A percentile compares a stretch with the other conserved stretches of the same genome.
Conservation (phyloP, 2,329 filamentous ascomycete species). For the Fusarium transvaalense region DNA sequence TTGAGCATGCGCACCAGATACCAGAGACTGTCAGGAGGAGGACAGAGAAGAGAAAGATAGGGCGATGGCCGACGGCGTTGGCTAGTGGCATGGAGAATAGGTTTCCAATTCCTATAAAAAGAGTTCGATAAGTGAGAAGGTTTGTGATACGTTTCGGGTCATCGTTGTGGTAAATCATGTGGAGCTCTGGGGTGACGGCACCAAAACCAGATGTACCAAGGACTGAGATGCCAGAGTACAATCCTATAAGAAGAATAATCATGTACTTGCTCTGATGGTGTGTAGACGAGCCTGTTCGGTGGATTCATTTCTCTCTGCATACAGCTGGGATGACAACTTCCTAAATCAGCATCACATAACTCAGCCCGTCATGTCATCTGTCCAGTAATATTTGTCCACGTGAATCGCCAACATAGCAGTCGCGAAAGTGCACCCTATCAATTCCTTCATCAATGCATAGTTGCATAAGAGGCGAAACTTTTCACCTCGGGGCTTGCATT, state of each 20-base stretch:
- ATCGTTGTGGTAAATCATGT: constrained; percentile 6
- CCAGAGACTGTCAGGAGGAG: not conserved
- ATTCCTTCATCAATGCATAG: too few species aligned
- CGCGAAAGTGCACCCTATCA: too few species aligned
- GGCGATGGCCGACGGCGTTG: constrained; percentile 1
- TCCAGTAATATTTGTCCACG: too few species aligned
- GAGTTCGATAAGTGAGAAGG: constrained; percentile 3
- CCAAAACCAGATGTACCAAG: constrained; percentile 20
- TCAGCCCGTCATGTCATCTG: too few species aligned
- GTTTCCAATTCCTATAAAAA: constrained; percentile 19
- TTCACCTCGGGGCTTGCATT: too few species aligned
- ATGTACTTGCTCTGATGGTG: constrained; percentile 22
- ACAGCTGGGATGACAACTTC: too few species aligned
- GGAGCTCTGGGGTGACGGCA: not conserved
- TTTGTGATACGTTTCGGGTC: constrained; percentile 10
- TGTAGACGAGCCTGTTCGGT: too few species aligned
- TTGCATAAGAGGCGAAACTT: too few species aligned
- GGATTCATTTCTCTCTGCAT: too few species aligned
- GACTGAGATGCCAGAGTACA: constrained; percentile 21
- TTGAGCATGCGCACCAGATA: constrained; percentile 17
- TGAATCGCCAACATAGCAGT: too few species aligned
- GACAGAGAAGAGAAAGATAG: not conserved
- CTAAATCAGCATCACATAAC: too few species aligned
- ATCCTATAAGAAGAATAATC: constrained; percentile 18
- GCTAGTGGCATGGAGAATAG: constrained; percentile 8